Conservation (phyloP, 768 basidiomycete species). For the Suillus placidus region DNA sequence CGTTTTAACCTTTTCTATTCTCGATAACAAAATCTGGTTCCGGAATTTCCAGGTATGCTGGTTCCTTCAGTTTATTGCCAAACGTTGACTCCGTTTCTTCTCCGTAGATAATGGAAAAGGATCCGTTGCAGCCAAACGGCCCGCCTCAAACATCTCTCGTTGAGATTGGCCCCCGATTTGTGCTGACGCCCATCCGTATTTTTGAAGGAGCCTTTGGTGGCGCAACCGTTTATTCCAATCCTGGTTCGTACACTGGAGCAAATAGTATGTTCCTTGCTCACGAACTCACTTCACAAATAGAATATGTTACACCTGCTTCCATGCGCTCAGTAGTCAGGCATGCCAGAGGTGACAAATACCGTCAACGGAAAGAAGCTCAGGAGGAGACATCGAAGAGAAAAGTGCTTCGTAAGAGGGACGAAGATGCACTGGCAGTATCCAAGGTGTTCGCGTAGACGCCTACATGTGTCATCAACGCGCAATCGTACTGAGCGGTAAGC, state of each 20-base stretch:
- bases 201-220: slow-evolving; percentile 98
- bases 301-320: slow-evolving; percentile 89
- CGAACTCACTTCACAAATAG: slow-evolving; percentile 42
- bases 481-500: neutral
- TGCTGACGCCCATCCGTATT: slow-evolving; percentile 94
- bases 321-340: slow-evolving; percentile 70
- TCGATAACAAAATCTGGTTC: slow-evolving; percentile 98
- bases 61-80: neutral
- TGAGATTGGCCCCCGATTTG: slow-evolving; percentile 97
- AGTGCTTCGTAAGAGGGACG: slow-evolving; percentile 61
- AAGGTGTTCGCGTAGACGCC: slow-evolving; percentile 80
- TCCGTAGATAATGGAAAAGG: slow-evolving; percentile 87
- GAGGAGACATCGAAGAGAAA: slow-evolving; percentile 65
- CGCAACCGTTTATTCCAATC: slow-evolving; percentile 93
- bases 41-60: slow-evolving; percentile 90
- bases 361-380: slow-evolving; percentile 77
- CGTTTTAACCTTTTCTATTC: slow-evolving; percentile 92
- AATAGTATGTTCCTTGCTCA: slow-evolving; percentile 6
- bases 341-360: slow-evolving; percentile 81
- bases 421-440: slow-evolving; percentile 80
- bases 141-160: slow-evolving; percentile 86
- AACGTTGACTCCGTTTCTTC: slow-evolving; percentile 2
- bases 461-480: neutral
- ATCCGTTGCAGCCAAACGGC: slow-evolving; percentile 84
- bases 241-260: slow-evolving; percentile 54